Percentiles rank a stretch among this genome's conserved stretches.
Evolutionary conservation across 768 basidiomycete species (phyloP).

Genomic region (Gyrodon lividus): DNA sequence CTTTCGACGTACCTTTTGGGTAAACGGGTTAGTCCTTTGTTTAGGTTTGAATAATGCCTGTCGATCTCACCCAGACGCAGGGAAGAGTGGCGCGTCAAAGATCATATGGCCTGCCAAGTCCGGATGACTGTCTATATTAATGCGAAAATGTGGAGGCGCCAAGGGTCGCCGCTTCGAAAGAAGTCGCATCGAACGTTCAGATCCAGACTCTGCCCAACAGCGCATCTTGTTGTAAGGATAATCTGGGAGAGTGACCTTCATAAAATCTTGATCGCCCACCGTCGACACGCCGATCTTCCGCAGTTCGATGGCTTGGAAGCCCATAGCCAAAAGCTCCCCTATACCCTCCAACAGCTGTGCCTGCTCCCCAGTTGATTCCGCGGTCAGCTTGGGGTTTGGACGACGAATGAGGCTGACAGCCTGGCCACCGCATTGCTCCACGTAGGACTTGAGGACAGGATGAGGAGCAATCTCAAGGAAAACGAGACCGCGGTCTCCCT

Average conservation of each 20-base stretch:
- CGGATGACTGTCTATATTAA: constrained; percentile 29
- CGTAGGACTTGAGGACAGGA: constrained; percentile 22
- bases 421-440: constrained; percentile 22
- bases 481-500: constrained; percentile 12
- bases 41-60: background rate
- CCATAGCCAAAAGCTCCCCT: constrained; percentile 14
- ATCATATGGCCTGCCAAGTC: constrained; percentile 39
- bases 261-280: constrained; percentile 4
- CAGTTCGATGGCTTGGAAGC: constrained; percentile 14
- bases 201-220: constrained; percentile 18
- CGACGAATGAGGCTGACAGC: constrained; percentile 17
- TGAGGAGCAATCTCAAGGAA: constrained; percentile 23
- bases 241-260: constrained; percentile 15
- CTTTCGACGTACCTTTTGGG: constrained; percentile 9
- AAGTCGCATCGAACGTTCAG: constrained; percentile 13
- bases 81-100: constrained; percentile 40
- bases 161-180: constrained; percentile 26
- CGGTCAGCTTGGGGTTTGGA: constrained; percentile 14
- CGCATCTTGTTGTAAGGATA: constrained; percentile 20
- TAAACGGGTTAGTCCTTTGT: background rate
- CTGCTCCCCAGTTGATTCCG: constrained; percentile 16
- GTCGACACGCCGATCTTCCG: constrained; percentile 6
- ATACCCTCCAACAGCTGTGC: constrained; percentile 17
- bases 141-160: constrained; percentile 28
- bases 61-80: constrained; percentile 40